A percentile compares a stretch with the other conserved stretches of the same genome.
phyloP scores from a whole-genome alignment of 345 rosid species.

The Iberis pinnata region DNA sequence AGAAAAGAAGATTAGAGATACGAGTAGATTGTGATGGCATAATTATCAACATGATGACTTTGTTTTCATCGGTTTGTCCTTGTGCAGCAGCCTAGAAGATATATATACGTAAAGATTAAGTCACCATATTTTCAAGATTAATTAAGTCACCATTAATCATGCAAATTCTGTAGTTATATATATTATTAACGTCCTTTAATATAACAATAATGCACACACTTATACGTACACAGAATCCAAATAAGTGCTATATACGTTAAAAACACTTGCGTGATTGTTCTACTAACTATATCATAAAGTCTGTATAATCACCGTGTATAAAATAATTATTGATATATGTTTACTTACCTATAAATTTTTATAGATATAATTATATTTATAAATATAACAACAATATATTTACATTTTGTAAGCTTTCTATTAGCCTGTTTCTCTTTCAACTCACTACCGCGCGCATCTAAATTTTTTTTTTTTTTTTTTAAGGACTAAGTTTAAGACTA shows the following conservation, averaged over 20 bases:
- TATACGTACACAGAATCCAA: conserved; percentile 20
- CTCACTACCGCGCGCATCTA: no score
- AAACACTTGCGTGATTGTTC: conserved; percentile 8
- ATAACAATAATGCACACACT: conserved; percentile 15
- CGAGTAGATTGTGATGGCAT: conserved; percentile 17
- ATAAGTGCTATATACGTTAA: conserved; percentile 27
- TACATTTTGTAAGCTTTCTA: no score
- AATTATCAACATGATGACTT: conserved; percentile 18
- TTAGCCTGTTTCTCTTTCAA: no score
- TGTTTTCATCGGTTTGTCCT: conserved; percentile 19
- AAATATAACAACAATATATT: no score
- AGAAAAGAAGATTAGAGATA: conserved; percentile 1
- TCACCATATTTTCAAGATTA: conserved; percentile 22
- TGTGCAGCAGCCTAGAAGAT: conserved; percentile 20
- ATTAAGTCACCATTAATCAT: conserved; percentile 30
- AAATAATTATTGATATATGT: no score
- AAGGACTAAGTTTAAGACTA: no score
- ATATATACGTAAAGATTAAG: conserved; percentile 21
- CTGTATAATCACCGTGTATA: neutral
- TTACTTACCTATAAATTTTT: no score
- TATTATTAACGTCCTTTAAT: conserved; percentile 2
- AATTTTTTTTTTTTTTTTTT: no score
- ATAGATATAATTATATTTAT: no score
- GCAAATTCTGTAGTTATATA: conserved; percentile 13
- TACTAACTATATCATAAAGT: conserved; percentile 3